Conservation (phyloP, 306 rosid genomes). For the Prunus dulcis region DNA sequence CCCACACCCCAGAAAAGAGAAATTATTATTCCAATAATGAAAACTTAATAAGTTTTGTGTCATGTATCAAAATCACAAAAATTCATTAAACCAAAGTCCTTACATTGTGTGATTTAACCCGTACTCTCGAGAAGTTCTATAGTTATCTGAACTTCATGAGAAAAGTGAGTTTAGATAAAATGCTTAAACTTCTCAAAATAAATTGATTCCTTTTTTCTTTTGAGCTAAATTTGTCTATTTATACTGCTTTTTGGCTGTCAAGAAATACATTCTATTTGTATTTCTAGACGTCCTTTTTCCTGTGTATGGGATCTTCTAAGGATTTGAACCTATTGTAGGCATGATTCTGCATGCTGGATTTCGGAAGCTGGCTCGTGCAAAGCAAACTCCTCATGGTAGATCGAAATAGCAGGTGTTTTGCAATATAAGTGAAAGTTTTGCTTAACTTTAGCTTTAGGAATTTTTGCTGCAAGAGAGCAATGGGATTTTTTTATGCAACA, state of each 20-base stretch:
- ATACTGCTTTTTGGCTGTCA: not conserved
- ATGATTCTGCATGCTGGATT: constrained; percentile 80
- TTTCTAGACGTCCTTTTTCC: not conserved
- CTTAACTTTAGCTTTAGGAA: not conserved
- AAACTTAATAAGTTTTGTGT: not conserved
- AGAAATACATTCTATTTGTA: not conserved
- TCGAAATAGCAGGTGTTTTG: constrained; percentile 25
- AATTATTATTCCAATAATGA: not conserved
- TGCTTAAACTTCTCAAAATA: not conserved
- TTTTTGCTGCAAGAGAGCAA: not conserved
- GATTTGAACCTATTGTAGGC: constrained; percentile 35
- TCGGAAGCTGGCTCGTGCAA: constrained; percentile 67
- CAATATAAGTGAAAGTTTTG: not conserved
- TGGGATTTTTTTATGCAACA: not conserved
- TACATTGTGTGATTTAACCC: not conserved
- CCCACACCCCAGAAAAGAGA: too few relatives aligned
- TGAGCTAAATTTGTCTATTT: not conserved
- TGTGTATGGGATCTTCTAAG: constrained; percentile 6
- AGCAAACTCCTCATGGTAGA: constrained; percentile 46
- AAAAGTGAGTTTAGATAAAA: not conserved
- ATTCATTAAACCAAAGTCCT: not conserved
- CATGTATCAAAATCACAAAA: not conserved
- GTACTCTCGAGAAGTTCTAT: not conserved
- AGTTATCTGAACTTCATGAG: not conserved
- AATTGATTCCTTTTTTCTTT: not conserved